Percentiles rank a stretch among this genome's conserved stretches.
phyloP scores from a whole-genome alignment of 768 basidiomycete species.

The Tulasnella sp. region DNA sequence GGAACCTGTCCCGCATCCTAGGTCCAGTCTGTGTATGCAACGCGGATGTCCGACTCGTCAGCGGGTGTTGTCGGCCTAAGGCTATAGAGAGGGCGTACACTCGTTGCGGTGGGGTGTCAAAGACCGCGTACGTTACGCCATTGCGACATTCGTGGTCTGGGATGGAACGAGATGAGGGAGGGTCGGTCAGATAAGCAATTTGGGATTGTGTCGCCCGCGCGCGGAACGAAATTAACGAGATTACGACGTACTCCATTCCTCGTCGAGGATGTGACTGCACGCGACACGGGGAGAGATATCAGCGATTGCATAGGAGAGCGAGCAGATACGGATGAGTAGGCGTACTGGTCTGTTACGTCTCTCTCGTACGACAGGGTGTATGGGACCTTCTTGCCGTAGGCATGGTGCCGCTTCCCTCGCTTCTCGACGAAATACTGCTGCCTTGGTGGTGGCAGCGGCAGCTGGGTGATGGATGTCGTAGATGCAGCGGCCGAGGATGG shows the following conservation, averaged over 20 bases:
- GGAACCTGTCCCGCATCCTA: slow-evolving; percentile 73
- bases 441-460: not conserved
- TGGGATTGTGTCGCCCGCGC: not conserved
- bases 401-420: slow-evolving; percentile 26
- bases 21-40: slow-evolving; percentile 51
- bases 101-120: slow-evolving; percentile 55
- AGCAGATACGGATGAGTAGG: not conserved
- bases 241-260: slow-evolving; percentile 21
- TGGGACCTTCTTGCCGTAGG: slow-evolving; percentile 22
- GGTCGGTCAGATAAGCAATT: slow-evolving; percentile 12
- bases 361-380: slow-evolving; percentile 27
- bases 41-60: slow-evolving; percentile 19
- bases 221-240: not conserved
- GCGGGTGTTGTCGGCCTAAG: not conserved
- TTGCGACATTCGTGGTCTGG: slow-evolving; percentile 37
- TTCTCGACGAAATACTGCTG: slow-evolving; percentile 20
- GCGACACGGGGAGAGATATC: not conserved
- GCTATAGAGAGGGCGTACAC: slow-evolving; percentile 47
- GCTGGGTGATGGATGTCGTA: not conserved
- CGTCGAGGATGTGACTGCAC: slow-evolving; percentile 23
- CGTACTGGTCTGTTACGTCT: slow-evolving; percentile 24
- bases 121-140: slow-evolving; percentile 63
- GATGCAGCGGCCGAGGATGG: not conserved
- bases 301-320: not conserved
- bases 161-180: not conserved